These are phyloP conservation scores for Prunus armeniaca DNA, from an alignment of 306 rosid species.

Conservation along the genomic window DNA sequence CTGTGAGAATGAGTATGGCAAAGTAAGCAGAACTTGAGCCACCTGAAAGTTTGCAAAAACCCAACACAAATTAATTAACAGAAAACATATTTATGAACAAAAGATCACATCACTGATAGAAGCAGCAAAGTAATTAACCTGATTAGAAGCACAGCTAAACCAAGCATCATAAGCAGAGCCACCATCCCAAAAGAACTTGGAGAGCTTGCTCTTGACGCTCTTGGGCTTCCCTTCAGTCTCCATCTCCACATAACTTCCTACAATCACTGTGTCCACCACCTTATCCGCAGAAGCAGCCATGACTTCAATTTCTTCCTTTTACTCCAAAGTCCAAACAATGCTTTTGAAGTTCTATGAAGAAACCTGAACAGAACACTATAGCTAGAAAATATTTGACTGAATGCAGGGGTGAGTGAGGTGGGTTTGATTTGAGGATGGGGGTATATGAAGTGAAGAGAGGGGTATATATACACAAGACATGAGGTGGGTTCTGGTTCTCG, in stretches of 20 bases:
- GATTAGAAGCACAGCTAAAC: constrained; percentile 99
- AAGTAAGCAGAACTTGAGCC: constrained; percentile 94
- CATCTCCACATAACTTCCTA: constrained; percentile 90
- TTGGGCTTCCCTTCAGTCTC: constrained; percentile 69
- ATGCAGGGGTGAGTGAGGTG: neutral
- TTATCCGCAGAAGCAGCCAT: constrained; percentile 46
- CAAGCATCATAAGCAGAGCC: constrained; percentile 98
- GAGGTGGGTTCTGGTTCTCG: constrained; percentile 36
- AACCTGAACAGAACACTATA: too few relatives aligned
- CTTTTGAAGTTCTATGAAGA: neutral
- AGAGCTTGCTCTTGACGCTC: constrained; percentile 52
- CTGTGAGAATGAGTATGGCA: constrained; percentile 96
- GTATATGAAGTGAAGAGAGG: neutral
- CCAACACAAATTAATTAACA: neutral
- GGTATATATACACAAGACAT: constrained; percentile 36
- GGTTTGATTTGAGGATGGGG: neutral
- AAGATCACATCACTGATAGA: too few relatives aligned
- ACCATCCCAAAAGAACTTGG: constrained; percentile 88
- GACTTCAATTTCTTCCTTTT: neutral
- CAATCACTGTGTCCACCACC: constrained; percentile 66
- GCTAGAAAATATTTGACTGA: neutral
- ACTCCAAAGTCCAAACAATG: neutral
- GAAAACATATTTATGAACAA: neutral
- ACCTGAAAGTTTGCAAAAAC: constrained; percentile 45
- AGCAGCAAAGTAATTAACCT: constrained; percentile 36